phyloP scores from a whole-genome alignment of 2,329 filamentous ascomycete species.

The Fusarium sp. region DNA sequence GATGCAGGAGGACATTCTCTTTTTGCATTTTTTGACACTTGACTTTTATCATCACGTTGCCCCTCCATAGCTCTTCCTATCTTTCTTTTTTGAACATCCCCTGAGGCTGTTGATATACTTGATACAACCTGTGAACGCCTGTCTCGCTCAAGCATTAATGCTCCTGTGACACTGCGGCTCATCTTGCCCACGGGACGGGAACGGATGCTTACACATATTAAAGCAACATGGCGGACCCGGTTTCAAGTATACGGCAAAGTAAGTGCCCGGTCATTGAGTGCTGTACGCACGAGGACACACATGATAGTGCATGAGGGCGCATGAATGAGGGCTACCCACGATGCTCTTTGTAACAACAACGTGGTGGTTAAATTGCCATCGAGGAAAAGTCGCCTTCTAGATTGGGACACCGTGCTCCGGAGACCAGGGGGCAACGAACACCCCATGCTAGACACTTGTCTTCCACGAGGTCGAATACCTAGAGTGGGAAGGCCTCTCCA shows the following conservation, averaged over 20 bases:
- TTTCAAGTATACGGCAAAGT: background rate
- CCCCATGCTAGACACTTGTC: conserved; percentile 23
- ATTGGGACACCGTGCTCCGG: background rate
- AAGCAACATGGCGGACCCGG: background rate
- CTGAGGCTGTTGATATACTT: background rate
- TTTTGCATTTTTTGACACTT: conserved; percentile 1
- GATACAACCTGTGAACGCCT: background rate
- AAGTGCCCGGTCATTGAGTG: background rate
- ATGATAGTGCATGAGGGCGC: background rate
- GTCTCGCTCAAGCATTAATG: background rate
- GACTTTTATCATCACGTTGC: background rate
- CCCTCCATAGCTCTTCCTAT: background rate
- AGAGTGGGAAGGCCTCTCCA: conserved; percentile 1
- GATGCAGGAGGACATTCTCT: conserved; percentile 10
- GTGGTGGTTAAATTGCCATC: background rate
- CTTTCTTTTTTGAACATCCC: background rate
- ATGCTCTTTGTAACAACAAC: background rate
- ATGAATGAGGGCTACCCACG: background rate
- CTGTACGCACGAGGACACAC: background rate
- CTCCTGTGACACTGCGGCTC: background rate
- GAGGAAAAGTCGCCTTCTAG: background rate
- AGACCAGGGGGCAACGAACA: conserved; percentile 1
- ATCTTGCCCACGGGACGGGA: background rate
- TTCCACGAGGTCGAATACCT: conserved; percentile 26
- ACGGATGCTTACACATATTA: background rate